Percentiles rank a stretch among this genome's conserved stretches.
These are phyloP conservation scores for Phalaenopsis aphrodite DNA, from an alignment of 106 monocot genomes.

Conservation along the genomic window DNA sequence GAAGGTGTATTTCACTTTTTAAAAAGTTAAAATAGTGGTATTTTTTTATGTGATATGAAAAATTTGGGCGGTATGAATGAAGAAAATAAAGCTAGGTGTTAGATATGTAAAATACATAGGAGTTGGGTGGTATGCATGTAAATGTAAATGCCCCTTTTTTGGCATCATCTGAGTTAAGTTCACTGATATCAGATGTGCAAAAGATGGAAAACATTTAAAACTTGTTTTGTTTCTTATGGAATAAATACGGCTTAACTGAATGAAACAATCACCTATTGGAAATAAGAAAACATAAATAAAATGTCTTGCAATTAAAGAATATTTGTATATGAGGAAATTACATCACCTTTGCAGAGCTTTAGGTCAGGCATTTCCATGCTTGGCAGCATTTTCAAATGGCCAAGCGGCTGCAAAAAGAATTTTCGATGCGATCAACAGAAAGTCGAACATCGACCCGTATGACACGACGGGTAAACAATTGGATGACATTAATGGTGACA, in stretches of 20 bases:
- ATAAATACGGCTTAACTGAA: neutral
- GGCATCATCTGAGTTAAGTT: neutral
- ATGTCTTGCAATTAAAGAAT: too few species aligned
- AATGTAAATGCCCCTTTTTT: too few species aligned
- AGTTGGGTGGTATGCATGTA: too few species aligned
- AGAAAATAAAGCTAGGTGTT: too few species aligned
- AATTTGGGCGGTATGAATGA: too few species aligned
- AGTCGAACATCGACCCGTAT: slow-evolving; percentile 17
- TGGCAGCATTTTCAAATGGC: slow-evolving; percentile 8
- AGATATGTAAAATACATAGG: too few species aligned
- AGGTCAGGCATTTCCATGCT: slow-evolving; percentile 19
- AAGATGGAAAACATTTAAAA: neutral
- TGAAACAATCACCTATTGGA: neutral
- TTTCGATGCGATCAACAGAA: slow-evolving; percentile 17
- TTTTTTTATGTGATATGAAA: too few species aligned
- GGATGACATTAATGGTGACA: slow-evolving; percentile 11
- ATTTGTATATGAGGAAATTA: neutral
- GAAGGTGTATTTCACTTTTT: too few species aligned
- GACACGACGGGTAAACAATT: slow-evolving; percentile 12
- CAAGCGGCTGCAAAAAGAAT: neutral
- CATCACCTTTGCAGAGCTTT: slow-evolving; percentile 10
- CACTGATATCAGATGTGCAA: neutral
- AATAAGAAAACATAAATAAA: neutral
- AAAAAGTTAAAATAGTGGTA: too few species aligned
- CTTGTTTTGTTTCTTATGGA: neutral